Percentiles rank a stretch among this genome's conserved stretches.
phyloP scores from a whole-genome alignment of 768 basidiomycete species.

The Postia placenta region DNA sequence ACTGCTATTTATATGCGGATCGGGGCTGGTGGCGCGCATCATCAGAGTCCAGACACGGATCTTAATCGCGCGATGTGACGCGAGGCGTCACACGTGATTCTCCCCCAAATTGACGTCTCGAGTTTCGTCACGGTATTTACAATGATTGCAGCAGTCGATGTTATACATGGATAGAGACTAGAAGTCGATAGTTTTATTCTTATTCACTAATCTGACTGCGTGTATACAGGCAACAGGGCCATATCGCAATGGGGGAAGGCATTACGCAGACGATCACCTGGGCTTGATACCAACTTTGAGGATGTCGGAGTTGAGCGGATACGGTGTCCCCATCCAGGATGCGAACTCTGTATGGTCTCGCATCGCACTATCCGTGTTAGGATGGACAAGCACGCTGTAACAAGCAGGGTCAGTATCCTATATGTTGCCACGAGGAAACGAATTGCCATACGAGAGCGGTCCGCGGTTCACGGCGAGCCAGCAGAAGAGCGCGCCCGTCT shows the following conservation, averaged over 20 bases:
- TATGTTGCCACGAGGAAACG: constrained; percentile 1
- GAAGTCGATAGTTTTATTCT: neutral
- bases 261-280: too few species aligned
- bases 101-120: neutral
- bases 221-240: neutral
- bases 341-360: constrained; percentile 58
- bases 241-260: neutral
- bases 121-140: neutral
- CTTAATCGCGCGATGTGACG: constrained; percentile 5
- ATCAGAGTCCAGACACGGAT: neutral
- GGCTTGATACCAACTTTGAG: constrained; percentile 16
- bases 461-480: constrained; percentile 68
- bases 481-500: constrained; percentile 62
- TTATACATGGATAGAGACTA: neutral
- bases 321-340: constrained; percentile 61
- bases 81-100: constrained; percentile 1
- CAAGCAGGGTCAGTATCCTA: neutral
- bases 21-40: neutral
- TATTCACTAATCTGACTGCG: neutral
- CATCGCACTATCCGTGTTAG: constrained; percentile 51
- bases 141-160: neutral
- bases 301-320: constrained; percentile 44
- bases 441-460: constrained; percentile 58
- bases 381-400: constrained; percentile 60
- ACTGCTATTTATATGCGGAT: neutral